A percentile compares a stretch with the other conserved stretches of the same genome.
phyloP scores from a whole-genome alignment of 2,329 filamentous ascomycete genomes.

The Furcasterigmium sp. region DNA sequence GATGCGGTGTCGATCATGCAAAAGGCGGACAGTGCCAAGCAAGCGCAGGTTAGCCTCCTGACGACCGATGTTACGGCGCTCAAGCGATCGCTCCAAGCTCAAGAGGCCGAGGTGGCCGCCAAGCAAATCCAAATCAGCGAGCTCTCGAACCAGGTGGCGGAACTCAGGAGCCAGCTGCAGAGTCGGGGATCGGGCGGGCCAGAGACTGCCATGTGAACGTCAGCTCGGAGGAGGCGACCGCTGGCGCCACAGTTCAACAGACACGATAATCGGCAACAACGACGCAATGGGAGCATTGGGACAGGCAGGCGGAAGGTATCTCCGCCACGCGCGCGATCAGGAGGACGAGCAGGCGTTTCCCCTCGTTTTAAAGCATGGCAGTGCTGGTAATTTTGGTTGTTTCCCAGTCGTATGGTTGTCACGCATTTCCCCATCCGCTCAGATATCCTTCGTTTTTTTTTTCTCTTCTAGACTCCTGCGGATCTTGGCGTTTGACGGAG shows the following conservation, averaged over 20 bases:
- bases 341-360: constrained; percentile 13
- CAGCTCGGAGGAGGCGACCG: background rate
- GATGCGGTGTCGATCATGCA: constrained; percentile 35
- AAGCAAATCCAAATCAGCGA: constrained; percentile 7
- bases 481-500: background rate
- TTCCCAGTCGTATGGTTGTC: constrained; percentile 4
- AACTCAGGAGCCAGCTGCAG: constrained; percentile 4
- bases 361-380: constrained; percentile 8
- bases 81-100: constrained; percentile 22
- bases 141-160: constrained; percentile 2
- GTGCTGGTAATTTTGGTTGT: constrained; percentile 10
- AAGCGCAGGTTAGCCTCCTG: constrained; percentile 28
- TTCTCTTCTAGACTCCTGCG: background rate
- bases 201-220: background rate
- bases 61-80: constrained; percentile 27
- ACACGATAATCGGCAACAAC: constrained; percentile 9
- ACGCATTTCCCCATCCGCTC: background rate
- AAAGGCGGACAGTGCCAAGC: constrained; percentile 28
- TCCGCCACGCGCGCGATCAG: background rate
- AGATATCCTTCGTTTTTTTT: constrained; percentile 1
- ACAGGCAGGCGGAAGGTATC: constrained; percentile 3
- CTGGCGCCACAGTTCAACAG: constrained; percentile 3
- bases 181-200: background rate
- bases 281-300: constrained; percentile 8
- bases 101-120: constrained; percentile 6